Conservation (phyloP, 2,329 filamentous ascomycete genomes). For the Botryosphaeria agaves region DNA sequence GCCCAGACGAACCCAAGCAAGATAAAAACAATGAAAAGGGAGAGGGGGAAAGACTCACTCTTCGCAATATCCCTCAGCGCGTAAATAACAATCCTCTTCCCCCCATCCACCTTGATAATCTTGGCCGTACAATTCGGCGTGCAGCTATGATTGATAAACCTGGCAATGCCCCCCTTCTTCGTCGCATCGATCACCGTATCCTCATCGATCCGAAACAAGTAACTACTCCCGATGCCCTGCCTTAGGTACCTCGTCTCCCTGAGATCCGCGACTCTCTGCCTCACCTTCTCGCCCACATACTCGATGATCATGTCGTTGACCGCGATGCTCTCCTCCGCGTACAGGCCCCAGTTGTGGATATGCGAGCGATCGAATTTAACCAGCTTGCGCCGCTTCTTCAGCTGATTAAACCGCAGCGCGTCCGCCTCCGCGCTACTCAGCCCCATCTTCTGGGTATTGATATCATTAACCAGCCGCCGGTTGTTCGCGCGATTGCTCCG, state of each 20-base stretch:
- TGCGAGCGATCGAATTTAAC: slow-evolving; percentile 95
- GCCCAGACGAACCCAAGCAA: slow-evolving; percentile 2
- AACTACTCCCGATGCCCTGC: slow-evolving; percentile 92
- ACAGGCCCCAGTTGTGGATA: slow-evolving; percentile 97
- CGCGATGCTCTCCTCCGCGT: slow-evolving; percentile 91
- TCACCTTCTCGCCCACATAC: slow-evolving; percentile 93
- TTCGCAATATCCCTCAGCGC: slow-evolving; percentile 85
- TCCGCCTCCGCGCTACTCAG: slow-evolving; percentile 65
- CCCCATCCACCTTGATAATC: slow-evolving; percentile 97
- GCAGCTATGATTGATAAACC: slow-evolving; percentile 98
- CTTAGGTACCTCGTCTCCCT: slow-evolving; percentile 83
- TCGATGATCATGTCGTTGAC: slow-evolving; percentile 99
- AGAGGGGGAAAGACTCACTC: slow-evolving; percentile 47
- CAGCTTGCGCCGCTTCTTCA: slow-evolving; percentile 98
- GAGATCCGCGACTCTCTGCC: slow-evolving; percentile 94
- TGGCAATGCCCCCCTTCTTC: slow-evolving; percentile 93
- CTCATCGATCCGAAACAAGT: slow-evolving; percentile 95
- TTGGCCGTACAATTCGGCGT: slow-evolving; percentile 98
- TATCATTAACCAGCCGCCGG: slow-evolving; percentile 80
- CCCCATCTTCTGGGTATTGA: slow-evolving; percentile 60
- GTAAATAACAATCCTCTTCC: slow-evolving; percentile 97
- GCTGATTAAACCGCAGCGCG: slow-evolving; percentile 91
- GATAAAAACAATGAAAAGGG: not conserved
- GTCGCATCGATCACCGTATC: slow-evolving; percentile 96
- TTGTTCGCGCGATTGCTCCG: slow-evolving; percentile 92